Evolutionary conservation across 2,329 filamentous ascomycete species (phyloP), one percentile per base, ranked within the genome.

Genomic region (Cladophialophora carrionii): DNA sequence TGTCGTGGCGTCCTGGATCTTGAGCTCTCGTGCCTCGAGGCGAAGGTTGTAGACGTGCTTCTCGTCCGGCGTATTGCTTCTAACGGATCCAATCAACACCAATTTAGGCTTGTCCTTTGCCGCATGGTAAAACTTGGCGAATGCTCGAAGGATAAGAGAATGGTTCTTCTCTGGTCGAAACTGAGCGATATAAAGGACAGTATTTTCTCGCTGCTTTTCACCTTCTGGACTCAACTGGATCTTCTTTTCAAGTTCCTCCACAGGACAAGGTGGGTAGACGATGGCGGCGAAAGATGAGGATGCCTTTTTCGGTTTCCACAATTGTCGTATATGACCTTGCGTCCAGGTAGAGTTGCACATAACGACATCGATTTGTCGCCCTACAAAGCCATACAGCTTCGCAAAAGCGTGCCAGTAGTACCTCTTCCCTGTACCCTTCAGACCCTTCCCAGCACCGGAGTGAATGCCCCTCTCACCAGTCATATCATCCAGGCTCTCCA

Each of bases 321-420:
- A 83, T 7, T 85, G 84, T 68, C 87, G 85, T 70, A 98, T 89
- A 74, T 98, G 92, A 1, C 80, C 84, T 70, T 95, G 90, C 0
- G 95, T 99, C 95, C 95, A 99, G 64, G 86, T 91, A 4, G 92
- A 96, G 78, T 99, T 99, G 64, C 95, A 96, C 91, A 98, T 96
- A 71, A 98, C 94, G 0, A 96, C 86, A 74, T 99, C 93, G 52
- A 97, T 86, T 17, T 89, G 88, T 24, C 89, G 86, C 24, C 95
- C 95, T 52, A 96, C 89, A 79, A 85, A 87, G 53, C 89, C 88
- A 79, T 99, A 99, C 1, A 96, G 77, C 52, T 82, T 80, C 0
- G 95, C 93, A 74, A 99, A 99, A 0, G 89, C 74, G 69, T 88
- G 82, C 95, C 95, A 99, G 80, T 99, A 99, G 17, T 83, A 76